A percentile compares a stretch with the other conserved stretches of the same genome.
These are phyloP conservation scores for Apiospora hydei DNA, from an alignment of 2,329 filamentous ascomycete species.

Conservation along the genomic window DNA sequence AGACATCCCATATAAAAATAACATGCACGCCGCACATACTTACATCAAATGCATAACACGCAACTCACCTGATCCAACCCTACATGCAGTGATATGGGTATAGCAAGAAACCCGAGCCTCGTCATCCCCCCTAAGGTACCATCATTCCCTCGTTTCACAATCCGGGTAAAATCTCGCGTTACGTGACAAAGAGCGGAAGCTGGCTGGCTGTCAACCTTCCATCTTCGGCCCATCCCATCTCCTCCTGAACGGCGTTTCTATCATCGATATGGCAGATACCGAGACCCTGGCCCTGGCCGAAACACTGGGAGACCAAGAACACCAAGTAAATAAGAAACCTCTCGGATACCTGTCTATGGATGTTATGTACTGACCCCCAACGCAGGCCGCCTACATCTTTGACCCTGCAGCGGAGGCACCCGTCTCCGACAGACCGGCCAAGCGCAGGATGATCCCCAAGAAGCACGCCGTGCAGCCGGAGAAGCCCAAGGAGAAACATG, in stretches of 20 bases:
- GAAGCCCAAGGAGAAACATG: slow-evolving; percentile 25
- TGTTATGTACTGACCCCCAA: slow-evolving; percentile 16
- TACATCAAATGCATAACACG: not conserved
- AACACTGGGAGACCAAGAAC: slow-evolving; percentile 40
- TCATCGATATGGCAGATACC: slow-evolving; percentile 35
- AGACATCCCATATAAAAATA: not conserved
- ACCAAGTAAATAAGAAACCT: slow-evolving; percentile 30
- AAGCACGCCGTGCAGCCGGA: slow-evolving; percentile 37
- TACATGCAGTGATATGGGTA: too few species aligned
- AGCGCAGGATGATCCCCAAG: slow-evolving; percentile 63
- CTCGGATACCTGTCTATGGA: not conserved
- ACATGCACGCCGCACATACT: not conserved
- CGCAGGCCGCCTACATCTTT: slow-evolving; percentile 69
- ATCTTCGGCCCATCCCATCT: not conserved
- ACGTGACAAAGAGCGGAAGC: not conserved
- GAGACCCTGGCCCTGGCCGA: slow-evolving; percentile 30
- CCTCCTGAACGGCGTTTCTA: not conserved
- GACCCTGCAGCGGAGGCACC: slow-evolving; percentile 53
- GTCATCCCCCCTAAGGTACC: too few species aligned
- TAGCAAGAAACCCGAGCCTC: too few species aligned
- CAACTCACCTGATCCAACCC: not conserved
- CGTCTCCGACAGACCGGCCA: slow-evolving; percentile 53
- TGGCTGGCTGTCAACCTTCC: not conserved
- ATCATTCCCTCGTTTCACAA: too few species aligned
- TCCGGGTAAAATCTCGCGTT: not conserved